Base-by-base conservation (phyloP, 495 filamentous ascomycete species). In the Articulospora tetracladia region DNA sequence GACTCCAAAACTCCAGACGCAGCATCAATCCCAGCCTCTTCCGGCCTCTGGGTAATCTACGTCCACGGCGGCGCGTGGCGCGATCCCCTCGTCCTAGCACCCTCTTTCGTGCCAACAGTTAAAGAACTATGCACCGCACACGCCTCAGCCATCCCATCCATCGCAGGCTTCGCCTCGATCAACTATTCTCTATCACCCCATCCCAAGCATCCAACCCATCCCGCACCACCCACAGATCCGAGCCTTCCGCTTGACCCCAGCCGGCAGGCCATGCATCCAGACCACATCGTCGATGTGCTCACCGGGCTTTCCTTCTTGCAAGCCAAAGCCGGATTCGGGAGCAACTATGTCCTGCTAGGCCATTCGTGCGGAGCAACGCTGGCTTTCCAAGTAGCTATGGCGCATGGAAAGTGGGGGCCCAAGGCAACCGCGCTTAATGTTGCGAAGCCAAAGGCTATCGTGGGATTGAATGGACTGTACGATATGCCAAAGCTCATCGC, bases 11-110 rank as follows among this genome's bases (percentile, higher is more conserved):
- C 17, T 11, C 47, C 47, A 50, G 47, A 50, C 3, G 11, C 47
- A 50, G 24, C 47, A 4, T 8, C 47, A 27, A 3, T 50, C 2
- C 47, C 47, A 6, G n/a, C 7, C 11, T 25, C 20, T 8, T 10
- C 20, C 3, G 47, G 47, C 3, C 4, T 50, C 25, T 50, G 47
- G 47, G 36, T 50, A 36, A 55, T 46, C 67, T 92, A 84, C 74
- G 86, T 96, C 70, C 92, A 96, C 74, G 91, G 92, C 68, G 92
- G 92, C 67, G 92, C 88, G 66, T 96, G 90, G 89, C 83, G 89
- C 55, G 91, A 95, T 66, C 90, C 90, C 41, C 69, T 68, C 55
- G 69, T 85, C 25, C 80, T 76, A 49, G 70, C 81, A 19, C 59
- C 76, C 3, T 73, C 73, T 15, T 82, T 86, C 59, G 61, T 68